These are phyloP conservation scores for Ichthyophthirius multifiliis DNA, from an alignment of 169 alveolate species.

Conservation along the genomic window DNA sequence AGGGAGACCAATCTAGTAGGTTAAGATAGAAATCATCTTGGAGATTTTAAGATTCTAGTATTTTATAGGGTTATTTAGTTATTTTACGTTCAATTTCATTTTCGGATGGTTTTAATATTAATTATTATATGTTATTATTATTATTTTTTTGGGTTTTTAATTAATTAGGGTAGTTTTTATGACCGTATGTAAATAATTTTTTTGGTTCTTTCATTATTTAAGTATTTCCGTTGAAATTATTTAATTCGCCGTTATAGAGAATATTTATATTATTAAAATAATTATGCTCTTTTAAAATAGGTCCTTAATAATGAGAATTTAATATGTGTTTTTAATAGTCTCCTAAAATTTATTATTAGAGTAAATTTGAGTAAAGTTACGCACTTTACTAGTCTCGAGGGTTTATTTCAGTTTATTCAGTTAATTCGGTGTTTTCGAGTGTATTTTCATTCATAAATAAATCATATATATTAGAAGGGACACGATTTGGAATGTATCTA, in stretches of 20 bases:
- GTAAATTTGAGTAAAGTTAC: background rate
- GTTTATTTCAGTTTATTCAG: background rate
- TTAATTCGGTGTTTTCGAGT: background rate
- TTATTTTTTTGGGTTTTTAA: background rate
- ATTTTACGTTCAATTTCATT: slow-evolving; percentile 49
- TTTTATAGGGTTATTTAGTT: slow-evolving; percentile 74
- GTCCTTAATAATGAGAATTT: background rate
- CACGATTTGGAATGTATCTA: background rate
- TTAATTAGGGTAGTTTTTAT: background rate
- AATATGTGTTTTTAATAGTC: background rate
- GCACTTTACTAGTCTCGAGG: background rate
- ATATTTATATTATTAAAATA: too few relatives aligned
- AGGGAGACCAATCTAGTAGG: slow-evolving; percentile 77
- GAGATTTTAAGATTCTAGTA: slow-evolving; percentile 80
- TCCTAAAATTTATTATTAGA: background rate
- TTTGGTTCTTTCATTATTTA: background rate
- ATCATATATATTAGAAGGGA: background rate
- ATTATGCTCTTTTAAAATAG: too few relatives aligned
- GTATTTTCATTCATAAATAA: background rate
- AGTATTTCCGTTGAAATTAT: background rate
- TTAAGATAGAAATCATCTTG: slow-evolving; percentile 82
- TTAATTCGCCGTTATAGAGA: too few relatives aligned
- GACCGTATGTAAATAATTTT: background rate
- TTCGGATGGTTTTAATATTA: background rate
- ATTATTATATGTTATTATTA: background rate